Evolutionary conservation across 2,329 filamentous ascomycete genomes (phyloP), one percentile per base, ranked within the genome.

Genomic region (Paracoccidioides lutzii): DNA sequence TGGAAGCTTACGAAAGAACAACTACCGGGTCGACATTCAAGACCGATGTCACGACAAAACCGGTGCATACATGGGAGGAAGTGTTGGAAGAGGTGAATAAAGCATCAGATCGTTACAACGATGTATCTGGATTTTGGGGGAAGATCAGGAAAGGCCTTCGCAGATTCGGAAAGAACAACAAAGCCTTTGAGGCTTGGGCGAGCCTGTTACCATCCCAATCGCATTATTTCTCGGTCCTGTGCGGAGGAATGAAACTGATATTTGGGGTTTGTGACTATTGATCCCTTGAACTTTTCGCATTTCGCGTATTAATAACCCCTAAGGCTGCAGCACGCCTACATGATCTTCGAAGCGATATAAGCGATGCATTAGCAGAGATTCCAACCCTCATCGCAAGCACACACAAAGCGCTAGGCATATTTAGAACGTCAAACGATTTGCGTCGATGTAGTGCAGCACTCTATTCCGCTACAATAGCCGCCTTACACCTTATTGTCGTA

Each of bases 141-240:
- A 28, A n/a, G n/a, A 51, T 51, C 12, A 28, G 35, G 30, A 51
- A 51, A 32, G 48, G 48, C 1, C 48, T 51, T 15, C 48, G 28
- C 7, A 38, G 33, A n/a, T 51, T 51, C 22, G 48, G 48, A 30
- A 51, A 40, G 14, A 51, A 51, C 22, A 40, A 40, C 33, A 51
- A 51, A 51, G 48, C 48, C 3, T 51, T 51, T 40, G 37, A 41
- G 22, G 48, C 48, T 4, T 51, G 48, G 48, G 33, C 48, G 22
- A 51, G 48, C 28, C 8, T 40, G 10, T 35, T 51, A 10, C 48
- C 48, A 35, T 40, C 48, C 28, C 15, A 51, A 32, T 51, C 48
- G 22, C 48, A 51, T 30, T 51, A 51, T 15, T 51, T 51, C 30
- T 51, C 48, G 28, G 33, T 51, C 35, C 48, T 51, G n/a, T 51